Conservation (phyloP, 352 stramenopile genomes). For the Pythium sp. region DNA sequence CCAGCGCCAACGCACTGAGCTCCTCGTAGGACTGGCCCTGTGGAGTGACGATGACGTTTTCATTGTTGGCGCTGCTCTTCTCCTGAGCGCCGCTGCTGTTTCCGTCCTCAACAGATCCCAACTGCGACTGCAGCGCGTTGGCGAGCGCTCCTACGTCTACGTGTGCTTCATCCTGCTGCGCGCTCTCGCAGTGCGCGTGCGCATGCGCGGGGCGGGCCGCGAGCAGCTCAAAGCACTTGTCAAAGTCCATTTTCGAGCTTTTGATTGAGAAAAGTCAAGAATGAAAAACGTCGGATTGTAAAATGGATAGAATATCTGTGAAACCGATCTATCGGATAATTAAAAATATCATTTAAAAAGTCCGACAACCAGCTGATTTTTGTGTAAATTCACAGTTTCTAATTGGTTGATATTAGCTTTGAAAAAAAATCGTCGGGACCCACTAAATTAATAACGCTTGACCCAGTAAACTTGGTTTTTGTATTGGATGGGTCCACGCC, state of each 20-base stretch:
- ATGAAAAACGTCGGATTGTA: too few species aligned
- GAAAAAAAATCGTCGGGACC: too few species aligned
- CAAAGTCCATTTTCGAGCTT: constrained; percentile 55
- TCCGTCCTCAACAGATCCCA: not conserved
- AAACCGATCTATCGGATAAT: too few species aligned
- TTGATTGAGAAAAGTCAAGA: not conserved
- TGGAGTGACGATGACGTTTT: not conserved
- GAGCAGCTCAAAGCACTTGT: constrained; percentile 63
- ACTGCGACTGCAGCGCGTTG: constrained; percentile 15
- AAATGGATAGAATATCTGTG: too few species aligned
- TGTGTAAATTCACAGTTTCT: too few species aligned
- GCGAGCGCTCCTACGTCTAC: constrained; percentile 18
- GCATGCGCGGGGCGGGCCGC: constrained; percentile 50
- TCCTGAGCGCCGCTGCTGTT: not conserved
- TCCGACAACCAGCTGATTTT: too few species aligned
- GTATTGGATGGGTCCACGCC: too few species aligned
- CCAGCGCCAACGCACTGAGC: constrained; percentile 24
- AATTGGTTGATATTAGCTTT: too few species aligned
- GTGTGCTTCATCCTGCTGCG: constrained; percentile 16
- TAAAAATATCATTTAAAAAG: too few species aligned
- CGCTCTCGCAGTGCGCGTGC: constrained; percentile 56
- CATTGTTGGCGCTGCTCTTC: not conserved
- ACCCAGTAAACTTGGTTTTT: too few species aligned
- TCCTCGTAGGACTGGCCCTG: constrained; percentile 6
- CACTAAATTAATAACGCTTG: too few species aligned